Conservation (phyloP, 1,284 basidiomycete genomes). For the Ceratobasidium sp. region DNA sequence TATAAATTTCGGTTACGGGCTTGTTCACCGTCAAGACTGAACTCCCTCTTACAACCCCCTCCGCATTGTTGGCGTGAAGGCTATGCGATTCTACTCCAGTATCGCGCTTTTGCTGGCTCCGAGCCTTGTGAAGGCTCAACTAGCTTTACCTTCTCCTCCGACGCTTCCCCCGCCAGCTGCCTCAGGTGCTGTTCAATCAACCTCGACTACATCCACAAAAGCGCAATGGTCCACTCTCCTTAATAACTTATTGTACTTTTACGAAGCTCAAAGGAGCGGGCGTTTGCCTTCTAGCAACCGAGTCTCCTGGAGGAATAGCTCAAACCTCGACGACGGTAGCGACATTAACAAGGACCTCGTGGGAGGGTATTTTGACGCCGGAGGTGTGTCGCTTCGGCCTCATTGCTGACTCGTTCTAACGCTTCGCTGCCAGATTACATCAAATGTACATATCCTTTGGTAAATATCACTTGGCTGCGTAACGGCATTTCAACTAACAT, state of each 20-base stretch:
- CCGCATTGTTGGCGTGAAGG: not conserved
- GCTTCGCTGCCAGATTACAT: constrained; percentile 69
- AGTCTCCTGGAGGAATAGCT: constrained; percentile 86
- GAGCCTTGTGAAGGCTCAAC: constrained; percentile 52
- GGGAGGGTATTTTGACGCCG: constrained; percentile 92
- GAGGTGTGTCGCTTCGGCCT: constrained; percentile 55
- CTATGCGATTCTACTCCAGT: constrained; percentile 17
- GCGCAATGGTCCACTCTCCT: constrained; percentile 81
- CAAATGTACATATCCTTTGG: constrained; percentile 82
- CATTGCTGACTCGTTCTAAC: not conserved
- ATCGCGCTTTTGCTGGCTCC: constrained; percentile 4
- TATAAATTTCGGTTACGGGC: constrained; percentile 1
- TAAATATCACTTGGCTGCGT: constrained; percentile 46
- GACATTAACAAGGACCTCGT: constrained; percentile 77
- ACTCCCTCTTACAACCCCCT: not conserved
- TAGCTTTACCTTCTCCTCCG: constrained; percentile 66
- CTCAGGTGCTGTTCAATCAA: constrained; percentile 60
- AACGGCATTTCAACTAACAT: constrained; percentile 35
- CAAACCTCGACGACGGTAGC: constrained; percentile 75
- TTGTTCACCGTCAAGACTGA: not conserved
- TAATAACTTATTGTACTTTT: constrained; percentile 85
- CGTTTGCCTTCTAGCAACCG: constrained; percentile 71
- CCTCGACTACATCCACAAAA: constrained; percentile 61
- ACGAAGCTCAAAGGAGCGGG: constrained; percentile 89
- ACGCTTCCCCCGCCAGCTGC: constrained; percentile 69